Conservation (phyloP, 2,329 filamentous ascomycete species). For the Xylariaceae sp. region DNA sequence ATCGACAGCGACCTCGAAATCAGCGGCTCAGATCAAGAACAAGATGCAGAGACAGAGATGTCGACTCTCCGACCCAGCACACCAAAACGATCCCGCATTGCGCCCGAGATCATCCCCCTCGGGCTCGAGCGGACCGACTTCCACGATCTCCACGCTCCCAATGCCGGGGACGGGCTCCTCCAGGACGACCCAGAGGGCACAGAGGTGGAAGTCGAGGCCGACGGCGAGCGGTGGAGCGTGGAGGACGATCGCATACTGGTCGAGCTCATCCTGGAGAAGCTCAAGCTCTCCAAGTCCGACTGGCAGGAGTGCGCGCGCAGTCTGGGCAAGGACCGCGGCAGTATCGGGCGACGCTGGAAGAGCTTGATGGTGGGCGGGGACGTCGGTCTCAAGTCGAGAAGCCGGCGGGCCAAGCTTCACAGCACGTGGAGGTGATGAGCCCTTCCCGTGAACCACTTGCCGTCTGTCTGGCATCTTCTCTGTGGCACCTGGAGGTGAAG, state of each 20-base stretch:
- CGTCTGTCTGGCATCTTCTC: slow-evolving; percentile 4
- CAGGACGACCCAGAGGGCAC: slow-evolving; percentile 25
- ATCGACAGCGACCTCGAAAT: slow-evolving; percentile 31
- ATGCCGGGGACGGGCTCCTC: slow-evolving; percentile 18
- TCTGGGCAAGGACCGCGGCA: slow-evolving; percentile 52
- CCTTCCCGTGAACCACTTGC: too few relatives aligned
- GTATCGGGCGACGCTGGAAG: slow-evolving; percentile 54
- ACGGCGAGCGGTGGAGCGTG: slow-evolving; percentile 47
- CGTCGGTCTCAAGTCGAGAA: slow-evolving; percentile 48
- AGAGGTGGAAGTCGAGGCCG: slow-evolving; percentile 35
- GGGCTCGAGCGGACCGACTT: slow-evolving; percentile 53
- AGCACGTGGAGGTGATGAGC: slow-evolving; percentile 47
- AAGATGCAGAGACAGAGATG: slow-evolving; percentile 14
- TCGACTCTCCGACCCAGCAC: slow-evolving; percentile 36
- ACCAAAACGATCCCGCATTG: slow-evolving; percentile 53
- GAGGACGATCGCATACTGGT: slow-evolving; percentile 60
- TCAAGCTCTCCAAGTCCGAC: slow-evolving; percentile 55
- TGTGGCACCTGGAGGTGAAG: slow-evolving; percentile 41
- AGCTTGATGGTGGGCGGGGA: slow-evolving; percentile 52
- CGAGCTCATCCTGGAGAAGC: slow-evolving; percentile 60
- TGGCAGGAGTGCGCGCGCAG: slow-evolving; percentile 61
- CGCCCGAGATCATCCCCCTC: slow-evolving; percentile 52
- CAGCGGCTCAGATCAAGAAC: slow-evolving; percentile 13
- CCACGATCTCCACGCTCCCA: slow-evolving; percentile 37
- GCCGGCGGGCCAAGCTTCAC: slow-evolving; percentile 41